These are phyloP conservation scores for Nakaseomyces glabratus DNA, from an alignment of 1,139 yeast species.

Conservation along the genomic window DNA sequence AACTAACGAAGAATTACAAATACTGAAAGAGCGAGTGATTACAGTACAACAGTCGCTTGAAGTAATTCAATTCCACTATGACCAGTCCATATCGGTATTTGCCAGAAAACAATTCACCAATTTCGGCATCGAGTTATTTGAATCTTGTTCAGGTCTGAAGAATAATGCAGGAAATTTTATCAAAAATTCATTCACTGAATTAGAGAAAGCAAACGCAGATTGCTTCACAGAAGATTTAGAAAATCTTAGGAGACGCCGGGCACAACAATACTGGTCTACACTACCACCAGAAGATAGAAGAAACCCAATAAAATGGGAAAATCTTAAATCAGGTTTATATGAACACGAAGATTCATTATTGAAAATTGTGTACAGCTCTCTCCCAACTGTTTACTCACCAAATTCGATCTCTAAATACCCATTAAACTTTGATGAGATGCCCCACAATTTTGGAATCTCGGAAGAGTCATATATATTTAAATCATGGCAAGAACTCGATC, in stretches of 20 bases:
- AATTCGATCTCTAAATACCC: slow-evolving; percentile 2
- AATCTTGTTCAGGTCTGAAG: slow-evolving; percentile 21
- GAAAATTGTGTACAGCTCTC: slow-evolving; percentile 19
- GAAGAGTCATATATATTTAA: slow-evolving; percentile 3
- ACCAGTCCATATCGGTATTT: slow-evolving; percentile 19
- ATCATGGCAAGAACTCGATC: no score
- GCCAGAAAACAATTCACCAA: slow-evolving; percentile 22
- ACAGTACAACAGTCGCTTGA: slow-evolving; percentile 19
- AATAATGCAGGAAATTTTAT: slow-evolving; percentile 18
- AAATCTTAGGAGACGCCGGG: slow-evolving; percentile 20
- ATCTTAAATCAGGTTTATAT: slow-evolving; percentile 22
- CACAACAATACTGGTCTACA: slow-evolving; percentile 23
- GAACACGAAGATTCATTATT: slow-evolving; percentile 26
- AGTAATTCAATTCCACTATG: slow-evolving; percentile 18
- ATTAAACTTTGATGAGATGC: slow-evolving; percentile 6
- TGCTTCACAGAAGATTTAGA: slow-evolving; percentile 19
- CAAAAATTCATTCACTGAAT: slow-evolving; percentile 16
- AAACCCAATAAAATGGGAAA: slow-evolving; percentile 22
- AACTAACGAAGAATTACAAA: slow-evolving; percentile 20
- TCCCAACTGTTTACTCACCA: slow-evolving; percentile 11
- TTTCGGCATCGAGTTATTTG: slow-evolving; percentile 20
- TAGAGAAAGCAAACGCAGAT: slow-evolving; percentile 17
- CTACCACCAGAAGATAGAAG: slow-evolving; percentile 19
- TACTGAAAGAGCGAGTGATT: slow-evolving; percentile 20
- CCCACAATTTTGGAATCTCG: background rate